These are phyloP conservation scores for Sporodiniella umbellata DNA, from an alignment of 371 early-diverging fungal genomes.

Conservation along the genomic window DNA sequence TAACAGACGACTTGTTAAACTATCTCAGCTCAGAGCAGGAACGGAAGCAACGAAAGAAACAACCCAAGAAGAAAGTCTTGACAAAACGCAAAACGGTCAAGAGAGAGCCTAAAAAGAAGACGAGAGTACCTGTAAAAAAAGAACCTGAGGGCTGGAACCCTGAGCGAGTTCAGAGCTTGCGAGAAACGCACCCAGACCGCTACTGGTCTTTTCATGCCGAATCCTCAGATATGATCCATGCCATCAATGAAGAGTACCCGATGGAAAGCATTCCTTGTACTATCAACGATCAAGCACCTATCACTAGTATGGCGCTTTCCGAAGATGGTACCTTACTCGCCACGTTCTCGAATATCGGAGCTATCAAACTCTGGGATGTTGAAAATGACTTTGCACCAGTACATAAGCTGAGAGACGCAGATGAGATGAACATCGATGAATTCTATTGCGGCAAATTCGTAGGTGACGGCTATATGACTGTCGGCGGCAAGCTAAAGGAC, in stretches of 20 bases:
- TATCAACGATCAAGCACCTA: slow-evolving; percentile 56
- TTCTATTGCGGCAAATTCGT: slow-evolving; percentile 80
- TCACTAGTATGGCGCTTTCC: slow-evolving; percentile 77
- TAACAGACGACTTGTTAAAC: slow-evolving; percentile 14
- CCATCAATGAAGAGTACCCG: slow-evolving; percentile 63
- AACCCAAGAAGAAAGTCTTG: slow-evolving; percentile 9
- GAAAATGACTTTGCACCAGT: slow-evolving; percentile 61
- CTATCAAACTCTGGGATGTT: slow-evolving; percentile 77
- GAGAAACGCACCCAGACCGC: slow-evolving; percentile 56
- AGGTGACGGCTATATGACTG: slow-evolving; percentile 33
- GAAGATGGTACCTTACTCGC: slow-evolving; percentile 80
- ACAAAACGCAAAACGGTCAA: slow-evolving; percentile 23
- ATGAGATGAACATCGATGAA: slow-evolving; percentile 86
- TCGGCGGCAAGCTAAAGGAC: slow-evolving; percentile 69
- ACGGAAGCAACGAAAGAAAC: slow-evolving; percentile 1
- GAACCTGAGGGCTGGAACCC: slow-evolving; percentile 34
- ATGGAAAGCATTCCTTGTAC: slow-evolving; percentile 52
- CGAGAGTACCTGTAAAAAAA: slow-evolving; percentile 4
- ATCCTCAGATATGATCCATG: slow-evolving; percentile 46
- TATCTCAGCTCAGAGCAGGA: slow-evolving; percentile 9
- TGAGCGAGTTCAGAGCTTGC: slow-evolving; percentile 35
- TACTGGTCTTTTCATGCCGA: slow-evolving; percentile 60
- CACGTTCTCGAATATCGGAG: slow-evolving; percentile 81
- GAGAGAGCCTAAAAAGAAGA: slow-evolving; percentile 36
- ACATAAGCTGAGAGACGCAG: slow-evolving; percentile 68